phyloP scores from a whole-genome alignment of 2,329 filamentous ascomycete species.

The Penicillium olsonii region DNA sequence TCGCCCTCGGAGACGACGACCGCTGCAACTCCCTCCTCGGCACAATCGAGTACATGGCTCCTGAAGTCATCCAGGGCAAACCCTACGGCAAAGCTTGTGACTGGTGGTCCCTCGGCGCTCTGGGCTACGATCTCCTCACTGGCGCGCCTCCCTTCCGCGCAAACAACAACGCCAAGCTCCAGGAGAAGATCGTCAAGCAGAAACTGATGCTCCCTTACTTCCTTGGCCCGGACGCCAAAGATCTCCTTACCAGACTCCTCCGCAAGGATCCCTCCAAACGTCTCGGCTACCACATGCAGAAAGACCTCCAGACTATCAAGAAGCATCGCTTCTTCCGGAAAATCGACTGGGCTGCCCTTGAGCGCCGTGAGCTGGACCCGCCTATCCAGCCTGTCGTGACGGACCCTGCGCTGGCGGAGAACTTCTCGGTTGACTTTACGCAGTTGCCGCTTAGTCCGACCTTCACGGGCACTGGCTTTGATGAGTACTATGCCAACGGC shows the following conservation, averaged over 20 bases:
- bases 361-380: conserved; percentile 76
- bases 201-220: conserved; percentile 90
- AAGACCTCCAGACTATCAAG: conserved; percentile 83
- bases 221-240: conserved; percentile 87
- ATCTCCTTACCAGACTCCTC: conserved; percentile 83
- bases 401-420: conserved; percentile 93
- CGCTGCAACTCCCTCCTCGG: conserved; percentile 88
- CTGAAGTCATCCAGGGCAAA: conserved; percentile 84
- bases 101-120: conserved; percentile 96
- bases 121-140: conserved; percentile 90
- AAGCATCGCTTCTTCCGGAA: conserved; percentile 94
- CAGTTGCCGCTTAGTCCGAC: conserved; percentile 78
- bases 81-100: conserved; percentile 94
- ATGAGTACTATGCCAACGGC: conserved; percentile 28
- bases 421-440: conserved; percentile 93
- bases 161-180: conserved; percentile 89
- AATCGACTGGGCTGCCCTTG: conserved; percentile 90
- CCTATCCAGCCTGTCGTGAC: conserved; percentile 94
- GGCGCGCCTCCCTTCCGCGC: conserved; percentile 89
- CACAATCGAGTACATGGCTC: conserved; percentile 98
- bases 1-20: conserved; percentile 70
- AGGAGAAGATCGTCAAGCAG: conserved; percentile 92
- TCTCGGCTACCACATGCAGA: conserved; percentile 83
- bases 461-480: conserved; percentile 37
- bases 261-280: conserved; percentile 91